Percentiles rank a stretch among this genome's conserved stretches.
phyloP scores from a whole-genome alignment of 164 flowering plant species.

The Sextonia rubra region DNA sequence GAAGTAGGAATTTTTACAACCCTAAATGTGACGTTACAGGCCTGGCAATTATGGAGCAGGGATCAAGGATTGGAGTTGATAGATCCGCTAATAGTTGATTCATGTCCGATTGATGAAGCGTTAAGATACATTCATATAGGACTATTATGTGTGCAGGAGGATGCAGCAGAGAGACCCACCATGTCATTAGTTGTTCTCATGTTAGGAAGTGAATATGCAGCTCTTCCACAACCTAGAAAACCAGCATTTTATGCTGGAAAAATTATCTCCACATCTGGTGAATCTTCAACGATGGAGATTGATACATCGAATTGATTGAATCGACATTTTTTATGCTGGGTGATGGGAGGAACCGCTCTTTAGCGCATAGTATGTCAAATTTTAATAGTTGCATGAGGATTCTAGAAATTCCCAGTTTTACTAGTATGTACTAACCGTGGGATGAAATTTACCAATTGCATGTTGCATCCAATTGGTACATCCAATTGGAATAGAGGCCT shows the following conservation, averaged over 20 bases:
- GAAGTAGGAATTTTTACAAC: neutral
- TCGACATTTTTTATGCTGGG: neutral
- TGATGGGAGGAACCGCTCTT: neutral
- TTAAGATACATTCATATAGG: slow-evolving; percentile 12
- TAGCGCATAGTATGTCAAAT: neutral
- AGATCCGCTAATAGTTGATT: slow-evolving; percentile 2
- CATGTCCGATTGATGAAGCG: slow-evolving; percentile 3
- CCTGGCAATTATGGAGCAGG: slow-evolving; percentile 9
- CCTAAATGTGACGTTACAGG: slow-evolving; percentile 1
- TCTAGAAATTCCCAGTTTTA: neutral
- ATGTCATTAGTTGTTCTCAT: slow-evolving; percentile 5
- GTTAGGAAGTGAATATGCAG: neutral
- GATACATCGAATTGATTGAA: neutral
- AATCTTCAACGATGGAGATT: slow-evolving; percentile 5
- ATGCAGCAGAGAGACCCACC: slow-evolving; percentile 9
- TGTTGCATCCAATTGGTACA: too few species aligned
- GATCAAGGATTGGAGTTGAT: slow-evolving; percentile 3
- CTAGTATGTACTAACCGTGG: too few species aligned
- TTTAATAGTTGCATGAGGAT: neutral
- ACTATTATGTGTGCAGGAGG: slow-evolving; percentile 13
- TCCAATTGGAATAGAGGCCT: too few species aligned
- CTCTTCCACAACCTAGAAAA: slow-evolving; percentile 3
- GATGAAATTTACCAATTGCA: too few species aligned
- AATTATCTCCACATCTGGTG: neutral
- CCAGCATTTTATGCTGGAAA: slow-evolving; percentile 2